These are phyloP conservation scores for Apiotrichum porosum DNA, from an alignment of 1,284 basidiomycete species.

Conservation along the genomic window DNA sequence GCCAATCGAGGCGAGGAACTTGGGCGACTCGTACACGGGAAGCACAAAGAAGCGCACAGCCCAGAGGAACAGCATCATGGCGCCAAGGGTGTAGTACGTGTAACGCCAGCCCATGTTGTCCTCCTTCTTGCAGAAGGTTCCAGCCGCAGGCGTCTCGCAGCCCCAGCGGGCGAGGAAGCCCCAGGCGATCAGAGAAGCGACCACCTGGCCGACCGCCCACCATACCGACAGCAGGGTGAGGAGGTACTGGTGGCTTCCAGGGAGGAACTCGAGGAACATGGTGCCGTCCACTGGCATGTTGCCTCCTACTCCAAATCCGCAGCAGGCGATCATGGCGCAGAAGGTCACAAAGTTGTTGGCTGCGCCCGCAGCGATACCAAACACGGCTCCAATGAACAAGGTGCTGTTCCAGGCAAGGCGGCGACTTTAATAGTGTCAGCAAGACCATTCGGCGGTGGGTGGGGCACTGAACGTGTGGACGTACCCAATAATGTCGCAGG, in stretches of 20 bases:
- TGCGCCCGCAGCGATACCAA: slow-evolving; percentile 58
- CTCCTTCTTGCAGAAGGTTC: slow-evolving; percentile 48
- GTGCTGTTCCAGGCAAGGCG: slow-evolving; percentile 59
- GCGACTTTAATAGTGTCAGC: slow-evolving; percentile 45
- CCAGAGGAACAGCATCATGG: slow-evolving; percentile 51
- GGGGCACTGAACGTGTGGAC: slow-evolving; percentile 5
- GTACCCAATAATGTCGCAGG: slow-evolving; percentile 47
- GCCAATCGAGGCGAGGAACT: slow-evolving; percentile 58
- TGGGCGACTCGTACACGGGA: slow-evolving; percentile 59
- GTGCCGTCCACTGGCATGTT: slow-evolving; percentile 61
- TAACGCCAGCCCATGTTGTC: slow-evolving; percentile 63
- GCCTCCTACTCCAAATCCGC: slow-evolving; percentile 59
- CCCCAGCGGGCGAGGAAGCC: slow-evolving; percentile 23
- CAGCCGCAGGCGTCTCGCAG: slow-evolving; percentile 6
- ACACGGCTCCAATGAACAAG: slow-evolving; percentile 57
- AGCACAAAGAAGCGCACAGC: slow-evolving; percentile 39
- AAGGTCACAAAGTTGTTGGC: slow-evolving; percentile 54
- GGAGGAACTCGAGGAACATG: slow-evolving; percentile 58
- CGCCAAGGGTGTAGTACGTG: slow-evolving; percentile 55
- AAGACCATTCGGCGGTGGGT: not conserved
- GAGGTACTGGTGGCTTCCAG: slow-evolving; percentile 58
- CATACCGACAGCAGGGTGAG: slow-evolving; percentile 62
- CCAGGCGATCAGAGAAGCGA: slow-evolving; percentile 54
- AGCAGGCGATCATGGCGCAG: slow-evolving; percentile 37
- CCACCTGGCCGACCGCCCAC: slow-evolving; percentile 58